Evolutionary conservation across 345 rosid genomes (phyloP).

Genomic region (Salix dunnii): DNA sequence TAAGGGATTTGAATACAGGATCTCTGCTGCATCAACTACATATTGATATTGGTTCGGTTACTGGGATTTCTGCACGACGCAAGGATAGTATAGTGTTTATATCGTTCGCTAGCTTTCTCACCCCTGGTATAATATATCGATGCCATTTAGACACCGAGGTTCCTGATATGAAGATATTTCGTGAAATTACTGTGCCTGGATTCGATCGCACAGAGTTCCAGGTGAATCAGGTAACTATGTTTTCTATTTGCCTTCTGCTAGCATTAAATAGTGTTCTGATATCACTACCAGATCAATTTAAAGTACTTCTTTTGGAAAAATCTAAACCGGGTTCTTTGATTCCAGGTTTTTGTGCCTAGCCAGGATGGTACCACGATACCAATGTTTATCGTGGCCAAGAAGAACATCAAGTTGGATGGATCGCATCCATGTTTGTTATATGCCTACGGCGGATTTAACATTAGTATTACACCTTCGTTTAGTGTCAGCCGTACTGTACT

Average conservation of each 20-base stretch:
- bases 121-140: constrained; percentile 80
- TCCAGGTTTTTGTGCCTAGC: constrained; percentile 75
- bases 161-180: constrained; percentile 70
- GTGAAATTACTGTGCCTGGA: constrained; percentile 68
- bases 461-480: constrained; percentile 69
- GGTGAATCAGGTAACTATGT: constrained; percentile 61
- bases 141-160: constrained; percentile 49
- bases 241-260: background rate
- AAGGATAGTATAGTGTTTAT: constrained; percentile 54
- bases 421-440: constrained; percentile 85
- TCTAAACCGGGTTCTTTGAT: constrained; percentile 3
- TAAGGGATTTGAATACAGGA: constrained; percentile 75
- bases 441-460: constrained; percentile 88
- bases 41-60: constrained; percentile 72
- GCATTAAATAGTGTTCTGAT: too few species aligned
- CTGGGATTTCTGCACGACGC: constrained; percentile 61
- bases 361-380: constrained; percentile 84
- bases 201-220: constrained; percentile 69
- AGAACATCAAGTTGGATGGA: constrained; percentile 61
- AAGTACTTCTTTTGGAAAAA: background rate
- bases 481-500: constrained; percentile 65
- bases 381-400: constrained; percentile 65
- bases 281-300: too few species aligned
- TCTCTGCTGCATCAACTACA: constrained; percentile 67
- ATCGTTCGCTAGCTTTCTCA: constrained; percentile 76